phyloP scores from a whole-genome alignment of 331 rosid genomes.

The Pyracantha coccinea region DNA sequence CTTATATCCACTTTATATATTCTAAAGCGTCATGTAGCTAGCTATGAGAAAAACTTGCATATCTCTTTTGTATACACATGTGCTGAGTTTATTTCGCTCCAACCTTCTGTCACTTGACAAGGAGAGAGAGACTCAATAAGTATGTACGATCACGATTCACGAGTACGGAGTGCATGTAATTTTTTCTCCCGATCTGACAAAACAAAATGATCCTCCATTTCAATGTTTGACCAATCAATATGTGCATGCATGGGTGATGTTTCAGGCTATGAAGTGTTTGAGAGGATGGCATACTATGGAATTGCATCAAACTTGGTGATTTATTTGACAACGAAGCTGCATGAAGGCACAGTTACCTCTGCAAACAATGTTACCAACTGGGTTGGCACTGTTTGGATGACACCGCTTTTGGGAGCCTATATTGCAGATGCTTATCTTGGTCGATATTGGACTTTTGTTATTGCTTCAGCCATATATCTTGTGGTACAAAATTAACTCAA shows the following conservation, averaged over 20 bases:
- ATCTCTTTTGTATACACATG: background rate
- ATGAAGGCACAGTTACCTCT: conserved; percentile 60
- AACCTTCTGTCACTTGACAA: too few species aligned
- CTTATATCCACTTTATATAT: background rate
- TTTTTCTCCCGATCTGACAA: too few species aligned
- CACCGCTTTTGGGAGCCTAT: conserved; percentile 67
- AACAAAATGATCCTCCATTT: background rate
- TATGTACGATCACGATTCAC: too few species aligned
- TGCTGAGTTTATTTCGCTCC: background rate
- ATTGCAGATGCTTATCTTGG: conserved; percentile 75
- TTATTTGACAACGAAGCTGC: conserved; percentile 53
- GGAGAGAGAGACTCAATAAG: too few species aligned
- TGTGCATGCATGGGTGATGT: background rate
- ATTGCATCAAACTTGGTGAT: conserved; percentile 60
- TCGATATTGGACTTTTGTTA: conserved; percentile 58
- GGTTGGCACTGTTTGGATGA: conserved; percentile 76
- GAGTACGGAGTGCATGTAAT: too few species aligned
- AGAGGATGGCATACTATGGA: conserved; percentile 92
- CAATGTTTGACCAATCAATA: background rate
- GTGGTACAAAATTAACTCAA: conserved; percentile 27
- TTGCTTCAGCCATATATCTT: conserved; percentile 60
- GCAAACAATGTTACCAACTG: conserved; percentile 77
- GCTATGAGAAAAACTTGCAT: background rate
- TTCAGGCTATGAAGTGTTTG: conserved; percentile 68
- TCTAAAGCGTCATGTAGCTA: background rate